Base-by-base conservation (phyloP, 108 stramenopile species). In the Stephanodiscus triporus region DNA sequence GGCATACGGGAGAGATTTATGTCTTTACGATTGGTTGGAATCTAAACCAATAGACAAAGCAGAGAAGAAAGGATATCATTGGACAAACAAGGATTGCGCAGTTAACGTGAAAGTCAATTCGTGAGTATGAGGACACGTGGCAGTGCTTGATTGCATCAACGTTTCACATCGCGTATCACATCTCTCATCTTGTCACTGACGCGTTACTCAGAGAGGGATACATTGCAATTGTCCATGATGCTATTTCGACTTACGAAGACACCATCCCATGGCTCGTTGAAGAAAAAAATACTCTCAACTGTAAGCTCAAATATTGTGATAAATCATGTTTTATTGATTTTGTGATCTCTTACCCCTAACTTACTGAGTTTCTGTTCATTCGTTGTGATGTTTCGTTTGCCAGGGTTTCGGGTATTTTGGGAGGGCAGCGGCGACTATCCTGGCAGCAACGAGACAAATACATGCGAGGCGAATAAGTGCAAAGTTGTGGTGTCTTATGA, bases 191-290 rank as follows among this genome's bases (percentile, higher is more conserved):
- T 23, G 19, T 64, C 45, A 9, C 36, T 80, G 69, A 63, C 57
- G 60, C n/a, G 36, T 22, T 55, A 37, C 63, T 16, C 65, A 55
- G 59, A 34, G 80, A 84, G 47, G 87, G 87, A 17, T 63, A 77
- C 45, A 64, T 89, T 24, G 83, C 82, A 37, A 61, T 84, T 59
- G 88, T 87, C 38, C 84, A 89, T 58, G 61, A 85, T 19, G 55
- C 61, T 29, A 48, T 57, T 36, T 53, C 63, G 10, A 49, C 76
- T 8, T 30, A 66, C 2, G 59, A 13, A n/a, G 51, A 77, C 23
- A 64, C 59, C 11, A 72, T 77, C 11, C 80, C 80, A 30, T 68
- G 59, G 34, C 70, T 76, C 27, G 76, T 85, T 56, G 66, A 72
- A 38, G 64, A 70, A 38, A 30, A 69, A 47, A 66, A 77, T 27